phyloP scores from a whole-genome alignment of 1,284 basidiomycete genomes.

The Naganishia liquefaciens region DNA sequence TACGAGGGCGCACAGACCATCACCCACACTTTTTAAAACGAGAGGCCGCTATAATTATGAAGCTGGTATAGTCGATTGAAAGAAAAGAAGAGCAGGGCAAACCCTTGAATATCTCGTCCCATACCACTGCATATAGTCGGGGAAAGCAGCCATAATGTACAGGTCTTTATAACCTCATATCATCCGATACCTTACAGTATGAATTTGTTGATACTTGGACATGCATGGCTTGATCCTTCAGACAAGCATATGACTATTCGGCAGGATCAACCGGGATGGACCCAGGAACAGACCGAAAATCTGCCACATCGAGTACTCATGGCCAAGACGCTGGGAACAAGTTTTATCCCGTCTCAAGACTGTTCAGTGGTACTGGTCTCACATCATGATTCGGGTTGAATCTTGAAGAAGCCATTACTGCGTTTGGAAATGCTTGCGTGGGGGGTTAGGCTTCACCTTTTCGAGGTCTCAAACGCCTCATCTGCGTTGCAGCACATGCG shows the following conservation, averaged over 20 bases:
- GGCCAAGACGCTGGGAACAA: conserved; percentile 12
- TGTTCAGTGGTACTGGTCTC: too few species aligned
- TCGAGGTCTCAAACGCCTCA: too few species aligned
- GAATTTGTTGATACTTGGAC: conserved; percentile 65
- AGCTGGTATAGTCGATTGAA: not conserved
- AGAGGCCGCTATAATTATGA: not conserved
- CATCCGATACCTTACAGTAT: conserved; percentile 66
- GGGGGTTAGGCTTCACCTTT: too few species aligned
- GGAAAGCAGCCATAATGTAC: conserved; percentile 10
- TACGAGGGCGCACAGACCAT: conserved; percentile 6
- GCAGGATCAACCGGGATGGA: conserved; percentile 65
- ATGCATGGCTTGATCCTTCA: conserved; percentile 69
- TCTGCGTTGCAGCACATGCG: too few species aligned
- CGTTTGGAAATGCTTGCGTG: too few species aligned
- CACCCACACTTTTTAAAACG: conserved; percentile 21
- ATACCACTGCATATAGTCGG: not conserved
- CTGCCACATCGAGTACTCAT: conserved; percentile 9
- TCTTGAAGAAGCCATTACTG: not conserved
- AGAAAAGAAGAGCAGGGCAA: not conserved
- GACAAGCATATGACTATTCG: conserved; percentile 70
- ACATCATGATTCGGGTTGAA: too few species aligned
- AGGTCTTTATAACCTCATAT: conserved; percentile 8
- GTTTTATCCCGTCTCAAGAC: not conserved
- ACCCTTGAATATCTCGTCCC: not conserved
- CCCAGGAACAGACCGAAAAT: conserved; percentile 14